Evolutionary conservation across 176 grass and related monocot species (phyloP), one percentile per base, ranked within the genome.

Genomic region (Chrysopogon serrulatus): DNA sequence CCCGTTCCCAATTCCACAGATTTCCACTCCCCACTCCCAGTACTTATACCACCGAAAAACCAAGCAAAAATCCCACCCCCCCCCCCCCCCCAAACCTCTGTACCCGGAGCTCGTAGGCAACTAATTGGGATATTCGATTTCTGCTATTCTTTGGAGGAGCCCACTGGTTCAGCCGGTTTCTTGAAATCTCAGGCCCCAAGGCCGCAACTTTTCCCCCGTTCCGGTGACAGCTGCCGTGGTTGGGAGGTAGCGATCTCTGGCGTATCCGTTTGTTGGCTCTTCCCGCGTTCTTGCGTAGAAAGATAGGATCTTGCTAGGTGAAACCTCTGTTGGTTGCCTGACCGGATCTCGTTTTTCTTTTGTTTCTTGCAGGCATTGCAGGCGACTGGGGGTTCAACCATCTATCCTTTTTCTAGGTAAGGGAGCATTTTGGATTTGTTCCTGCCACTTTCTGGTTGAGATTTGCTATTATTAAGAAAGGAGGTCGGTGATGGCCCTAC

Each of bases 1-100:
- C 39, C 42, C 8, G 17, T 24, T 70, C 49, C 74, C 83, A 42
- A 76, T 85, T 85, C 83, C 82, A 81, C 71, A 77, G 77, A 77
- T 85, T 89, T 82, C 53, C 64, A 41, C 64, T 85, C 33, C 53
- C 63, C 70, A 30, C 32, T 43, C 64, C 47, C 77, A 47, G 23
- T 84, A 88, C 87, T 74, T 65, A 65, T 48, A 83, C 28, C 72
- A 70, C 40, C 51, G 6, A 62, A 45, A 81, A 89, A 26, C 8
- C 34, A 31, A 75, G 13, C 76, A 3, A 15, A 15, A 76, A 68
- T 85, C 42, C 62, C 39, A 81, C 8, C 70, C 41, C 82, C 15
- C 40, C 42, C 62, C 39, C 76, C 8, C 70, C 41, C 82, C 15
- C 40, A 21, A 54, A 68, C 64, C 4, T 30, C 39, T 16, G 21